These are phyloP conservation scores for Linum tenue DNA, from an alignment of 345 rosid genomes.

Conservation along the genomic window DNA sequence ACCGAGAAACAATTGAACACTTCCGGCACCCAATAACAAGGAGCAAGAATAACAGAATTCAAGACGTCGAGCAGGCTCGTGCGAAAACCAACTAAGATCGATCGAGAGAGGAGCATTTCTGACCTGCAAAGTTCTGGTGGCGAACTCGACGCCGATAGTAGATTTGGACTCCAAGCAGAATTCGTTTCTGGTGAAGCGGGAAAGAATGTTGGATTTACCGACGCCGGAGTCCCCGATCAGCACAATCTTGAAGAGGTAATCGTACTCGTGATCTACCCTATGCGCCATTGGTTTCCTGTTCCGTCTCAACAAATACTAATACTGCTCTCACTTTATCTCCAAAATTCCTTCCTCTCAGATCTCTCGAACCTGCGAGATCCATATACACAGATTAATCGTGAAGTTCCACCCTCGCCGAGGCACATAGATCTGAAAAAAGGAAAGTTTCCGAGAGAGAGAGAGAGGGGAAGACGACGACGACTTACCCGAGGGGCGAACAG, in stretches of 20 bases:
- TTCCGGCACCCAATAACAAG: not conserved
- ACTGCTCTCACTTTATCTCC: not conserved
- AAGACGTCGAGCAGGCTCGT: not conserved
- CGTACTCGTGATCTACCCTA: slow-evolving; percentile 39
- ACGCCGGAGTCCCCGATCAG: slow-evolving; percentile 41
- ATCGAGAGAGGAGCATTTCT: not conserved
- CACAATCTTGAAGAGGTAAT: slow-evolving; percentile 40
- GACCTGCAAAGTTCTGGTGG: slow-evolving; percentile 38
- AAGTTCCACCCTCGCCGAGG: not conserved
- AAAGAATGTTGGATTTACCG: slow-evolving; percentile 39
- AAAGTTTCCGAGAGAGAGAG: not conserved
- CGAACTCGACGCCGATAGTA: slow-evolving; percentile 40
- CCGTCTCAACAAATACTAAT: not conserved
- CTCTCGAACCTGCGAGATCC: slow-evolving; percentile 12
- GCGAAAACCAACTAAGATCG: not conserved
- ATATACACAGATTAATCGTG: not conserved
- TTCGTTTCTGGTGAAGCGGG: slow-evolving; percentile 37
- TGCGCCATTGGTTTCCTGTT: slow-evolving; percentile 21
- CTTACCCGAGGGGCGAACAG: slow-evolving; percentile 1
- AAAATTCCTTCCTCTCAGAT: slow-evolving; percentile 9
- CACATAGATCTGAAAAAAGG: not conserved
- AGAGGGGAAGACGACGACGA: not conserved
- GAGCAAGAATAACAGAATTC: not conserved
- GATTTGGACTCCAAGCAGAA: slow-evolving; percentile 41
- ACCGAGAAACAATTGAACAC: not conserved